Conservation (phyloP, 1,139 yeast species). For the Blastobotrys proliferans region DNA sequence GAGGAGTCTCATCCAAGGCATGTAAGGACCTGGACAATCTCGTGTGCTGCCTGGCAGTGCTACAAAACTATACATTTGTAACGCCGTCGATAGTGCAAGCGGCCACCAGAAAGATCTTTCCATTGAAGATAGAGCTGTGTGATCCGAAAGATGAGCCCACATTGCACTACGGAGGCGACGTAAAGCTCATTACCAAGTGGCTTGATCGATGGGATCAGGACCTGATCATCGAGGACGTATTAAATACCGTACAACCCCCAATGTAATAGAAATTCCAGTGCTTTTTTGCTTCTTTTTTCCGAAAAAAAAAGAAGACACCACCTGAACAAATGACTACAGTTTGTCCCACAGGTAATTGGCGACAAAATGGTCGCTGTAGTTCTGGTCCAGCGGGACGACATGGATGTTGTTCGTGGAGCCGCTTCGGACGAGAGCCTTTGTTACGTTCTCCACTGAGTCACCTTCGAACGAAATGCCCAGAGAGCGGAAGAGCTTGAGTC, state of each 20-base stretch:
- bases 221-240: constrained; percentile 46
- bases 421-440: constrained; percentile 49
- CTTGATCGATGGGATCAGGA: constrained; percentile 43
- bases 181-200: constrained; percentile 39
- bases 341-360: constrained; percentile 73
- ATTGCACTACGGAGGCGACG: constrained; percentile 51
- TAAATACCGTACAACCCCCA: constrained; percentile 47
- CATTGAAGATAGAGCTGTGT: constrained; percentile 41
- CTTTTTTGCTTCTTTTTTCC: too few species aligned
- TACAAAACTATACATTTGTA: constrained; percentile 41
- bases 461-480: constrained; percentile 37
- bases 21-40: constrained; percentile 42
- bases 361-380: constrained; percentile 59
- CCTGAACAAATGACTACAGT: constrained; percentile 36
- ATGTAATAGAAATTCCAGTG: too few species aligned
- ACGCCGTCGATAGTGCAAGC: constrained; percentile 48
- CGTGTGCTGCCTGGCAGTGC: constrained; percentile 40
- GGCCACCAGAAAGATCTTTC: constrained; percentile 46
- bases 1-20: constrained; percentile 48
- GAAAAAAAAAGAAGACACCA: background rate
- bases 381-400: constrained; percentile 51
- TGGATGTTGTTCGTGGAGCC: constrained; percentile 46
- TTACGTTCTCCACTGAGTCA: constrained; percentile 32
- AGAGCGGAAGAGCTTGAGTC: constrained; percentile 37
- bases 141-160: constrained; percentile 47